These are phyloP conservation scores for Graphiopsis chlorocephala DNA, from an alignment of 2,329 filamentous ascomycete genomes.

Conservation along the genomic window DNA sequence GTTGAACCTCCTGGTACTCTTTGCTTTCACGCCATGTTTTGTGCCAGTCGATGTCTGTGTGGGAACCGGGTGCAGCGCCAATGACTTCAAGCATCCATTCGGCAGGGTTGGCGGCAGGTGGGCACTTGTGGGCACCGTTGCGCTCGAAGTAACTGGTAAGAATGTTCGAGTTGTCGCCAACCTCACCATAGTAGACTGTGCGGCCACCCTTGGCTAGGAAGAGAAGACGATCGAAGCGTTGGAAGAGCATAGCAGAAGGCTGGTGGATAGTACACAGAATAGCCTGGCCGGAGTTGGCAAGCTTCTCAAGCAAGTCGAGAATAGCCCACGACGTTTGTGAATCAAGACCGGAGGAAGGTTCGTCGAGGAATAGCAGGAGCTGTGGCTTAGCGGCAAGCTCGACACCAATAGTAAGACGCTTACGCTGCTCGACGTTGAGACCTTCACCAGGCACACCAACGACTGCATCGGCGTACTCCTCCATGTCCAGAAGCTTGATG, in stretches of 20 bases:
- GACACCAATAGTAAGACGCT: constrained; percentile 89
- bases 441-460: constrained; percentile 89
- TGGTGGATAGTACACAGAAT: constrained; percentile 98
- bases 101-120: constrained; percentile 69
- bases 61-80: constrained; percentile 50
- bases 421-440: constrained; percentile 66
- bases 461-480: constrained; percentile 82
- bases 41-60: constrained; percentile 52
- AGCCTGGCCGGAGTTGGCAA: constrained; percentile 84
- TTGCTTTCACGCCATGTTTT: constrained; percentile 48
- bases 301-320: constrained; percentile 79
- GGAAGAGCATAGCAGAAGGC: constrained; percentile 92
- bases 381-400: constrained; percentile 90
- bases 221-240: constrained; percentile 79
- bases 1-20: constrained; percentile 45
- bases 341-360: constrained; percentile 91
- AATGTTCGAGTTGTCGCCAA: constrained; percentile 66
- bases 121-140: constrained; percentile 65
- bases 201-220: constrained; percentile 73
- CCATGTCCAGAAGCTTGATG: constrained; percentile 87
- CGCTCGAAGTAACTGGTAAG: constrained; percentile 75
- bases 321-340: constrained; percentile 94
- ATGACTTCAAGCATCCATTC: constrained; percentile 71
- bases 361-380: constrained; percentile 86
- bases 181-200: constrained; percentile 79